A percentile compares a stretch with the other conserved stretches of the same genome.
phyloP scores from a whole-genome alignment of 192 early-diverging fungal species.

The Coemansia sp. region DNA sequence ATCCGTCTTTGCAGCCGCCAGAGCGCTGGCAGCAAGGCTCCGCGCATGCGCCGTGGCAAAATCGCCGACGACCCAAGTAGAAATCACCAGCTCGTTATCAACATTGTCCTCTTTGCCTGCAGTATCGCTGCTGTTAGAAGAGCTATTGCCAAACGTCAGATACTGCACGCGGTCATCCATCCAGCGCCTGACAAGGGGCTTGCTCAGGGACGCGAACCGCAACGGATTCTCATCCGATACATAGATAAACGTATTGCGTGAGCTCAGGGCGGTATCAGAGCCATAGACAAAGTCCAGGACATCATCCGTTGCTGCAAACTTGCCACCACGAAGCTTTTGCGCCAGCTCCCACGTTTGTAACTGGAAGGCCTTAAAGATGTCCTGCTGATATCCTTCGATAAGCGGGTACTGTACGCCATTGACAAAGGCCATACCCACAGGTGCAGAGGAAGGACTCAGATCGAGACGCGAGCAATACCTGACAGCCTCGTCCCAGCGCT shows the following conservation, averaged over 20 bases:
- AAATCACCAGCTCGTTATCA: slow-evolving; percentile 14
- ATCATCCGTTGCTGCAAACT: slow-evolving; percentile 58
- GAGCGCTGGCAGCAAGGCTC: slow-evolving; percentile 54
- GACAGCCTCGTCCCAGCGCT: slow-evolving; percentile 35
- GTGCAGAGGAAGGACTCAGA: slow-evolving; percentile 31
- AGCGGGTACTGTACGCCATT: slow-evolving; percentile 78
- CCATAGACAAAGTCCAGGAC: slow-evolving; percentile 76
- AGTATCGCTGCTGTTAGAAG: neutral
- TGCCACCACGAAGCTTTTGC: slow-evolving; percentile 54
- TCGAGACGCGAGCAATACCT: slow-evolving; percentile 47
- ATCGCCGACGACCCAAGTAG: slow-evolving; percentile 61
- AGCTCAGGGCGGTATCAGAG: slow-evolving; percentile 54
- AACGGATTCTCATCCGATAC: slow-evolving; percentile 42
- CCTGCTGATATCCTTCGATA: slow-evolving; percentile 63
- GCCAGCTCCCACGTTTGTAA: slow-evolving; percentile 58
- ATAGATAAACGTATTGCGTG: slow-evolving; percentile 62
- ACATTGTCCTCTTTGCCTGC: neutral
- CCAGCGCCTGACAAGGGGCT: slow-evolving; percentile 20
- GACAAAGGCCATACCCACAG: slow-evolving; percentile 64
- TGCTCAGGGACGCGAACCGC: slow-evolving; percentile 31
- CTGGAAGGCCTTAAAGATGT: slow-evolving; percentile 57
- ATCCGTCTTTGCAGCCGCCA: slow-evolving; percentile 43
- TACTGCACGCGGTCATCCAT: slow-evolving; percentile 27
- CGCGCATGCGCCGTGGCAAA: slow-evolving; percentile 59
- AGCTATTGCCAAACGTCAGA: slow-evolving; percentile 10